A percentile compares a stretch with the other conserved stretches of the same genome.
Conservation (phyloP, 805 yeast genomes). For the Monosporozyma aquatica region DNA sequence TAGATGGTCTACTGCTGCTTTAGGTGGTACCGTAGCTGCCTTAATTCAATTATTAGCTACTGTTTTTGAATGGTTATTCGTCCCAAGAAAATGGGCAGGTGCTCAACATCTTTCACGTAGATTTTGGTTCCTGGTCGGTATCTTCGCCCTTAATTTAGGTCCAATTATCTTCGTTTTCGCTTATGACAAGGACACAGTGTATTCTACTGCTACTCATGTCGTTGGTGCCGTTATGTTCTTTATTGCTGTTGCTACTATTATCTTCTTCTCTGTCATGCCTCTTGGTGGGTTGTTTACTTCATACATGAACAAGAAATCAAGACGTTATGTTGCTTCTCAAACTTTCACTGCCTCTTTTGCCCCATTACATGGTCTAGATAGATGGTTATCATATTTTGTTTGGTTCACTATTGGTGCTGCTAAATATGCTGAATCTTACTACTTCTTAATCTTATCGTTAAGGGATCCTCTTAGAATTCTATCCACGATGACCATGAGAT, state of each 20-base stretch:
- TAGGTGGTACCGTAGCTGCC: slow-evolving; percentile 85
- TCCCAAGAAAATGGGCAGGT: slow-evolving; percentile 98
- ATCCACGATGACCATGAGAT: slow-evolving; percentile 80
- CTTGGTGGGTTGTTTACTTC: slow-evolving; percentile 93
- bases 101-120: slow-evolving; percentile 94
- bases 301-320: slow-evolving; percentile 75
- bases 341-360: slow-evolving; percentile 91
- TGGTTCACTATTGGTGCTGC: slow-evolving; percentile 89
- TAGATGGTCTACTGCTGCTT: slow-evolving; percentile 85
- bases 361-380: slow-evolving; percentile 74
- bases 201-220: slow-evolving; percentile 64
- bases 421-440: slow-evolving; percentile 84
- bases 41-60: slow-evolving; percentile 81
- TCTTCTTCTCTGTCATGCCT: slow-evolving; percentile 92
- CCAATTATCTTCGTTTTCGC: slow-evolving; percentile 82
- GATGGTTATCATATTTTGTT: slow-evolving; percentile 90
- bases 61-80: slow-evolving; percentile 86
- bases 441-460: slow-evolving; percentile 76
- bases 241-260: slow-evolving; percentile 71
- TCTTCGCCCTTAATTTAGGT: slow-evolving; percentile 66
- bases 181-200: slow-evolving; percentile 57
- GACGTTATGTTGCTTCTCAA: slow-evolving; percentile 87
- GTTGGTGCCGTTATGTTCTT: slow-evolving; percentile 84
- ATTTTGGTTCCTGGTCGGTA: slow-evolving; percentile 58
- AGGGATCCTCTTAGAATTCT: slow-evolving; percentile 92